These are phyloP conservation scores for Ceratocystis albifundus DNA, from an alignment of 2,329 filamentous ascomycete species.

Conservation along the genomic window DNA sequence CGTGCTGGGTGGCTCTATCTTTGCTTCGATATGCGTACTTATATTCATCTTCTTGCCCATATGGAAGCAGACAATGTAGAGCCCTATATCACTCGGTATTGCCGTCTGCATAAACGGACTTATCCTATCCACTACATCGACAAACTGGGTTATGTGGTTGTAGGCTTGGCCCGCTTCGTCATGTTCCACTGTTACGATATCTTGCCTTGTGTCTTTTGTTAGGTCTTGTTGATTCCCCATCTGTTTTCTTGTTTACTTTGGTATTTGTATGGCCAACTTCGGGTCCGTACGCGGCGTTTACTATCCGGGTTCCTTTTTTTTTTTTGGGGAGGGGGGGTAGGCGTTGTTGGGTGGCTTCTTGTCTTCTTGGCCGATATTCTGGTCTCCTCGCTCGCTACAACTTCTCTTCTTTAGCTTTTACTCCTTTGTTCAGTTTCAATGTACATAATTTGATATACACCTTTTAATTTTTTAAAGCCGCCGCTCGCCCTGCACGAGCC, in stretches of 20 bases:
- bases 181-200: background rate
- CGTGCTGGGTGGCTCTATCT: conserved; percentile 31
- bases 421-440: conserved; percentile 14
- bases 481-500: too few species aligned
- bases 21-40: conserved; percentile 31
- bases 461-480: conserved; percentile 17
- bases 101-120: background rate
- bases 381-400: background rate
- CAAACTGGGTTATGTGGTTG: background rate
- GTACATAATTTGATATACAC: conserved; percentile 21
- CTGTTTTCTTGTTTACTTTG: conserved; percentile 4
- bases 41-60: conserved; percentile 37
- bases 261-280: background rate
- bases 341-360: background rate
- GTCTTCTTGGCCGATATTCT: background rate
- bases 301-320: background rate
- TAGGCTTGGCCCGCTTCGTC: background rate
- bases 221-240: background rate
- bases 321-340: too few species aligned
- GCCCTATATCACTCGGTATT: background rate
- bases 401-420: conserved; percentile 12
- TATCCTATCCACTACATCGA: too few species aligned
- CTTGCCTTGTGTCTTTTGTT: conserved; percentile 6
- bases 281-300: background rate
- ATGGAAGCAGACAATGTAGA: conserved; percentile 31